A percentile compares a stretch with the other conserved stretches of the same genome.
Evolutionary conservation across 352 stramenopile species (phyloP).

Genomic region (Globisporangium iwayamae): DNA sequence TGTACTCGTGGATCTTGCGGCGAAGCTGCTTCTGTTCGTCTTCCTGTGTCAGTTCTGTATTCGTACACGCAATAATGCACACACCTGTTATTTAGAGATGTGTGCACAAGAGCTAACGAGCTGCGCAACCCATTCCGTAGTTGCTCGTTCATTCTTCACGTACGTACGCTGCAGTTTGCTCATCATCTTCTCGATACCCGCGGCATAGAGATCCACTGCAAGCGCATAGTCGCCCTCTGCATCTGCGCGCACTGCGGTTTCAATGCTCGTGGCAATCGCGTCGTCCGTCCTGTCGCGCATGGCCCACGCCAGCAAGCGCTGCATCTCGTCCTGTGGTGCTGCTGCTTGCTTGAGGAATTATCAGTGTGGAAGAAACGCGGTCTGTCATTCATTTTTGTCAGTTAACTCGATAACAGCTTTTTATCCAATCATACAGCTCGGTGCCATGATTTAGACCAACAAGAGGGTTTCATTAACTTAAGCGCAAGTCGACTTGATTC

Average conservation of each 20-base stretch:
- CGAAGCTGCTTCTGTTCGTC: slow-evolving; percentile 28
- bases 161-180: slow-evolving; percentile 49
- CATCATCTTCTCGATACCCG: slow-evolving; percentile 77
- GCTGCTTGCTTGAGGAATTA: neutral
- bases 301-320: slow-evolving; percentile 16
- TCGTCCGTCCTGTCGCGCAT: slow-evolving; percentile 21
- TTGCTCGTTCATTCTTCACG: slow-evolving; percentile 2
- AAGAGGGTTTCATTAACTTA: neutral
- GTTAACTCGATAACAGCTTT: neutral
- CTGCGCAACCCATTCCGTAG: neutral
- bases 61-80: slow-evolving; percentile 3
- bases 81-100: neutral
- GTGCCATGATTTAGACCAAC: neutral
- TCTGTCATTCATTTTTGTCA: slow-evolving; percentile 12
- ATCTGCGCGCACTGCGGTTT: slow-evolving; percentile 57
- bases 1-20: slow-evolving; percentile 74
- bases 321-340: slow-evolving; percentile 6
- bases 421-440: neutral
- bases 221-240: slow-evolving; percentile 32
- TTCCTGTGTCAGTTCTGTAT: slow-evolving; percentile 35
- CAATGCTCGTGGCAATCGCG: slow-evolving; percentile 43
- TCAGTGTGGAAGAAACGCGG: slow-evolving; percentile 6
- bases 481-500: no score
- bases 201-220: slow-evolving; percentile 69
- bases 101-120: no score